These are phyloP conservation scores for Terana coerulea DNA, from an alignment of 768 basidiomycete genomes.

Conservation along the genomic window DNA sequence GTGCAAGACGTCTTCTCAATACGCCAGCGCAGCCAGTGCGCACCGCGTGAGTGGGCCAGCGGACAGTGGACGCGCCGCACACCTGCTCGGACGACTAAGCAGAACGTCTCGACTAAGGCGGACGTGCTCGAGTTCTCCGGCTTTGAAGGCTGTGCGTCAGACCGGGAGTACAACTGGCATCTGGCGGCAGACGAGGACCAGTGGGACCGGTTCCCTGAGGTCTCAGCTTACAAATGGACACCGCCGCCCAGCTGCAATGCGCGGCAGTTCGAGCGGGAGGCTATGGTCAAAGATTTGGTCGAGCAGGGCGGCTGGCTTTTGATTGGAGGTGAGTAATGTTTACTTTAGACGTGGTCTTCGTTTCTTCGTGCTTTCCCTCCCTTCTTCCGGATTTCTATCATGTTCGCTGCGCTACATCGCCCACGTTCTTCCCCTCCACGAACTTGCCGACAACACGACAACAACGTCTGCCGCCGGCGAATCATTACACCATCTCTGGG, in stretches of 20 bases:
- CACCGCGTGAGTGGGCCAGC: constrained; percentile 31
- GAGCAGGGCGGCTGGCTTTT: constrained; percentile 70
- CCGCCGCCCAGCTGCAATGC: constrained; percentile 44
- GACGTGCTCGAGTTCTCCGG: constrained; percentile 53
- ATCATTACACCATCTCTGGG: no score
- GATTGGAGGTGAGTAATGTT: constrained; percentile 48
- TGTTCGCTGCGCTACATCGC: no score
- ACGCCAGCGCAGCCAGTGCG: constrained; percentile 28
- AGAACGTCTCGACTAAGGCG: constrained; percentile 33
- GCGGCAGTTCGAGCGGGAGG: constrained; percentile 36
- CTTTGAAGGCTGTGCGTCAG: constrained; percentile 58
- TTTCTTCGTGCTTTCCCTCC: no score
- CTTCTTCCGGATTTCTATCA: no score
- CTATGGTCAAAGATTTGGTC: constrained; percentile 53
- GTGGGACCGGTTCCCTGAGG: constrained; percentile 51
- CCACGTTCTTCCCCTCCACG: no score
- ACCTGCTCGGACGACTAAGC: constrained; percentile 26
- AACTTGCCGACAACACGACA: no score
- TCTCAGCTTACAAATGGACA: constrained; percentile 50
- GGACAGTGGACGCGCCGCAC: constrained; percentile 42
- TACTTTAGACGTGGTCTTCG: no score
- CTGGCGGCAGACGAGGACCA: constrained; percentile 47
- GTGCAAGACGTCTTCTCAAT: constrained; percentile 21
- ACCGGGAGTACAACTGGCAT: constrained; percentile 63
- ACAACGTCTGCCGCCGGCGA: no score